Percentiles rank a stretch among this genome's conserved stretches.
Evolutionary conservation across 1,139 yeast species (phyloP).

Genomic region (Yamadazyma spencermartinsiae): DNA sequence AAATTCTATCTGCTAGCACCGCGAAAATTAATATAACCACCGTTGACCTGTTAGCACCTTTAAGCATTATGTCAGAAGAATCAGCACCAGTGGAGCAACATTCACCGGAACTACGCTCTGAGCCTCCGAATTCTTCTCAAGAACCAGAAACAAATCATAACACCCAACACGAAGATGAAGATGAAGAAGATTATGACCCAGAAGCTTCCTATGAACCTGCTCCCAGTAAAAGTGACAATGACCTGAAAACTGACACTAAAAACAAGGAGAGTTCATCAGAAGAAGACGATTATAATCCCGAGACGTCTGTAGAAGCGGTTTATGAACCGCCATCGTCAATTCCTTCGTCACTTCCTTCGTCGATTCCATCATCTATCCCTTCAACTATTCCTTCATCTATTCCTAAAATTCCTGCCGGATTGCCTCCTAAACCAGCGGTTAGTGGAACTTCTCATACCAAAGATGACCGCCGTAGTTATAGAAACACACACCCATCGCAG

Average conservation of each 20-base stretch:
- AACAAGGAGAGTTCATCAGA: conserved; percentile 4
- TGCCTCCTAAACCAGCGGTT: conserved; percentile 16
- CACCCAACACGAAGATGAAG: no score
- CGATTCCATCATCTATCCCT: not conserved
- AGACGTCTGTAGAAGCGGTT: conserved; percentile 10
- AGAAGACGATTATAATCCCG: conserved; percentile 28
- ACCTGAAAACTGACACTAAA: not conserved
- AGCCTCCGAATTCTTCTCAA: no score
- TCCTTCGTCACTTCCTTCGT: conserved; percentile 4
- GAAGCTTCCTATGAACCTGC: conserved; percentile 1
- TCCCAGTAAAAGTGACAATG: not conserved
- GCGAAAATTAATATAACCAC: no score
- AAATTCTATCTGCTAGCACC: no score
- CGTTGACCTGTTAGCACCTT: no score
- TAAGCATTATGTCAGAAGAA: no score
- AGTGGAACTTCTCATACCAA: conserved; percentile 22
- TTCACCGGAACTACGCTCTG: no score
- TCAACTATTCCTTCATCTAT: not conserved
- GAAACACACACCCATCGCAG: conserved; percentile 23
- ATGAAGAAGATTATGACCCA: conserved; percentile 6
- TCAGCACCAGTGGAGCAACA: no score
- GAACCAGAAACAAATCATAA: no score
- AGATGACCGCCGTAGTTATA: not conserved
- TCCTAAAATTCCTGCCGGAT: conserved; percentile 4
- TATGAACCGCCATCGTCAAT: conserved; percentile 2